Conservation (phyloP, 169 alveolate species). For the Eimeria maxima region DNA sequence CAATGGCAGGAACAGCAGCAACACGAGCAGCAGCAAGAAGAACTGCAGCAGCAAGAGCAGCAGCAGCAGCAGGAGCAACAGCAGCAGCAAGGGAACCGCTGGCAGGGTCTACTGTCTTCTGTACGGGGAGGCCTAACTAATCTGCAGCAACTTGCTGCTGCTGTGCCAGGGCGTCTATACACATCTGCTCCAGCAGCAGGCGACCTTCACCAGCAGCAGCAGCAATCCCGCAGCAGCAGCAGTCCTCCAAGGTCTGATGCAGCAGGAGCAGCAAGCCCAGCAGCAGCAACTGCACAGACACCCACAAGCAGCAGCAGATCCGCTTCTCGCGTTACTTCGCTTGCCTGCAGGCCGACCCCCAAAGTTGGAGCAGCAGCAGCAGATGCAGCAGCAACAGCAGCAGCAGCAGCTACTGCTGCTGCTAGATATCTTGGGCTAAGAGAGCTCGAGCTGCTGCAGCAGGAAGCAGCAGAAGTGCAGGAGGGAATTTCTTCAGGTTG, state of each 20-base stretch:
- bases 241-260: not conserved
- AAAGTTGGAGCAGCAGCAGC: constrained; percentile 4
- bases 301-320: too few relatives aligned
- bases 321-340: too few relatives aligned
- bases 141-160: not conserved
- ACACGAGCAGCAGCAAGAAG: not conserved
- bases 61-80: too few relatives aligned
- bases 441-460: constrained; percentile 24
- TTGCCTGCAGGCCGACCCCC: not conserved
- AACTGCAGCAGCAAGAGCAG: too few relatives aligned
- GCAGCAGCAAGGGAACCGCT: too few relatives aligned
- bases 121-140: too few relatives aligned
- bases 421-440: not conserved
- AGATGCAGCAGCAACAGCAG: constrained; percentile 29
- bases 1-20: not conserved
- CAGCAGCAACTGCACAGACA: too few relatives aligned
- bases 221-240: constrained; percentile 12
- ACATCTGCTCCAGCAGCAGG: not conserved
- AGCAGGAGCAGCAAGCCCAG: not conserved
- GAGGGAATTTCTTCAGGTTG: constrained; percentile 12
- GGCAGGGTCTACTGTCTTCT: too few relatives aligned
- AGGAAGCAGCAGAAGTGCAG: not conserved
- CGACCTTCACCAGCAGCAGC: constrained; percentile 11
- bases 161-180: constrained; percentile 37
- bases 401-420: constrained; percentile 35